These are phyloP conservation scores for Neurospora sp. DNA, from an alignment of 495 filamentous ascomycete genomes.

Conservation along the genomic window DNA sequence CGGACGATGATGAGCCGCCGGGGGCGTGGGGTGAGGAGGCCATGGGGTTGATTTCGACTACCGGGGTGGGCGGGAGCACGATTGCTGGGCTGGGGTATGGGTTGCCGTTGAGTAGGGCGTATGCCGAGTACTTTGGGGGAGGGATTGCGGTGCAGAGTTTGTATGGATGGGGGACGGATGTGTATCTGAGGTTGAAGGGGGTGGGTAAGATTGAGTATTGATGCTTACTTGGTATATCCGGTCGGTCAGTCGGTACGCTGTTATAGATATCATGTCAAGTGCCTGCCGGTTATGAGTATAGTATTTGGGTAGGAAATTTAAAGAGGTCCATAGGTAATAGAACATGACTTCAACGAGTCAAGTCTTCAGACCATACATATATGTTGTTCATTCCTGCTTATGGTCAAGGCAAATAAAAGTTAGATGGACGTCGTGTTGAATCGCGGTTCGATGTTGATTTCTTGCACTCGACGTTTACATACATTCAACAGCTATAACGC, in stretches of 20 bases:
- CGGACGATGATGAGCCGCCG: constrained; percentile 34
- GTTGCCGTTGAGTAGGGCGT: constrained; percentile 80
- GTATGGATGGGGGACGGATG: constrained; percentile 78
- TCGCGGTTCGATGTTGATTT: too few relatives aligned
- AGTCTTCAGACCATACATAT: too few relatives aligned
- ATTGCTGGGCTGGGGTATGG: constrained; percentile 94
- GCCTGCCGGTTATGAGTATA: not conserved
- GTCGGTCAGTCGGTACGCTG: too few relatives aligned
- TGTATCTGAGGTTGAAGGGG: constrained; percentile 64
- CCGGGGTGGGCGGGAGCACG: constrained; percentile 56
- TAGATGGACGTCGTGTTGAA: too few relatives aligned
- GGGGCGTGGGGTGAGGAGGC: constrained; percentile 44
- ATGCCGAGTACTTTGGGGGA: constrained; percentile 97
- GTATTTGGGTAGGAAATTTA: too few relatives aligned
- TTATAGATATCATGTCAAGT: not conserved
- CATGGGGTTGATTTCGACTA: constrained; percentile 59
- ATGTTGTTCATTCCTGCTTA: too few relatives aligned
- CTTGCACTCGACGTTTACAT: too few relatives aligned
- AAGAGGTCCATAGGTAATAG: too few relatives aligned
- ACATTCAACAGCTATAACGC: too few relatives aligned
- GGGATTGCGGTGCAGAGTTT: constrained; percentile 90
- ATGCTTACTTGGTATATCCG: not conserved
- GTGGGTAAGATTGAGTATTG: constrained; percentile 54
- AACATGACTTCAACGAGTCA: too few relatives aligned
- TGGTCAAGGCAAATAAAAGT: too few relatives aligned